Evolutionary conservation across 768 basidiomycete species (phyloP), one percentile per base, ranked within the genome.

Genomic region (Mrakia hoshinonis): DNA sequence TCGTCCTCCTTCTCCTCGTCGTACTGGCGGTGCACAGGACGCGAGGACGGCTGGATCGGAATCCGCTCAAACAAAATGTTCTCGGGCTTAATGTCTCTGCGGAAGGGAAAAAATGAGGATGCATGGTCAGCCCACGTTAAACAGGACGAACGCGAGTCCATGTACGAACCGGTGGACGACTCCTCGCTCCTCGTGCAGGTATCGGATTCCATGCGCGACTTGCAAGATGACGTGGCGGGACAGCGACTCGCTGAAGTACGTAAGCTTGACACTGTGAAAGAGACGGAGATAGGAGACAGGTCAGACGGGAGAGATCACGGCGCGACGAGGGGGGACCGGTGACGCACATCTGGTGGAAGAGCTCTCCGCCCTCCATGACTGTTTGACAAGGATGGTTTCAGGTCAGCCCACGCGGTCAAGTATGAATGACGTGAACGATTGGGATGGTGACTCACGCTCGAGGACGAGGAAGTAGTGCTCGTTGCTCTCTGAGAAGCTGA

Each of bases 1-100:
- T 99, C 96, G 75, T 99, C 96, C 79, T 93, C 92, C 79, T 98
- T 99, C 68, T 95, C 93, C 79, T 98, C 96, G 74, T 98, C 96
- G 77, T 96, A 97, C 31, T 91, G 93, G 34, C 93, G 88, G 3
- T 84, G 84, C 49, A 85, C 79, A 4, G 88, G 85, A 51, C 84
- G 82, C 76, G 87, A 88, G 7, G 93, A 93, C 0, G 95, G 93
- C 22, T 91, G 82, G 77, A 95, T 89, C 39, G 92, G 91, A 79
- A 97, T 95, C 24, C 87, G 85, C 63, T 93, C 89, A 78, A 98
- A 99, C 1, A 99, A 83, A 20, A 99, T 82, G 78, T 98, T 99
- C 77, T 98, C 96, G 1, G 96, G 96, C 78, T 99, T 99, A 83
- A 99, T 99, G 77, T 99, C 96, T 46, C 85, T 85, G 75, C 29